Evolutionary conservation across 768 basidiomycete species (phyloP), one percentile per base, ranked within the genome.

Genomic region (Lenzites betulinus): DNA sequence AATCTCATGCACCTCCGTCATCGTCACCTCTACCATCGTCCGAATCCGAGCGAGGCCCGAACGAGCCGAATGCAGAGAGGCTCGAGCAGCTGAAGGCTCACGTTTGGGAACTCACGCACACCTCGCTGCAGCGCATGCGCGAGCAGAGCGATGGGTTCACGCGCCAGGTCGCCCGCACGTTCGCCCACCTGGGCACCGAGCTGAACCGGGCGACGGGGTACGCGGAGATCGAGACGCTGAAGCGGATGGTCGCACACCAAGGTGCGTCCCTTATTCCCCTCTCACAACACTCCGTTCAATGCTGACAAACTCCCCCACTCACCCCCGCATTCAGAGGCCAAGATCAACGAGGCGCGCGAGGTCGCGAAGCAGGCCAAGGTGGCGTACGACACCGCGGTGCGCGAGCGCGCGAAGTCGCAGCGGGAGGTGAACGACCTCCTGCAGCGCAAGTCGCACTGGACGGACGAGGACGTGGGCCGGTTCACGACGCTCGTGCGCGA

Each of bases 381-480:
- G 7, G 81, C 84, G 5, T 88, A 95, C 68, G 90, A 92, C 58
- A 75, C 81, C 56, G 92, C 95, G 0, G 91, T 95, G n/a, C 70
- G 82, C 12, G 79, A 85, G 66, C 89, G 95, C 6, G 88, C 93
- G 9, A 81, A 86, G 44, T 93, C 93, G 4, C 96, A 99, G 72
- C 86, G 92, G n/a, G 90, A 96, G 73, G 93, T 97, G 53, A 98
- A 98, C 75, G 92, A 95, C 70, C 84, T 99, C 2, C 78, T 98
- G 16, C 90, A 94, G 72, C 92, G 97, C 60, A 98, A 98, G 77
- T 89, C 89, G 1, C 78, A 74, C n/a, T 99, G 97, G 97, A 86
- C 81, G n/a, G 92, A 93, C 67, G 69, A 78, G 59, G 97, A 98
- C 72, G 92, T 99, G 44, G 74, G 81, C 38, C 81, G 88, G 23